These are phyloP conservation scores for Claviceps arundinis DNA, from an alignment of 2,329 filamentous ascomycete species.

Conservation along the genomic window DNA sequence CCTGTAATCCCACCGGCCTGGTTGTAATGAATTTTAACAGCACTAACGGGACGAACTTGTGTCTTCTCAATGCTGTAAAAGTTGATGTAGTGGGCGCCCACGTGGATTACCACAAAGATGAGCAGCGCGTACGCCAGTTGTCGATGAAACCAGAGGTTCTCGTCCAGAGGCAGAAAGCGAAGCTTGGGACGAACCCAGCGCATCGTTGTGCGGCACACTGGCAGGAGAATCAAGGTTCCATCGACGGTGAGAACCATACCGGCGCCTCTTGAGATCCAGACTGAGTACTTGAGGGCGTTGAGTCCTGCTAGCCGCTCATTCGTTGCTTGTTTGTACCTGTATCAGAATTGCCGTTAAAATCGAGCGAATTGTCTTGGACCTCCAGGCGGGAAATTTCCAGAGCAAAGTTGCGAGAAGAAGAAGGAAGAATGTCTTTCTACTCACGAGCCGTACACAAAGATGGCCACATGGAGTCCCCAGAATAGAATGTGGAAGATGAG, in stretches of 20 bases:
- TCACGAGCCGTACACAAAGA: constrained; percentile 83
- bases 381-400: too few species aligned
- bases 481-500: constrained; percentile 70
- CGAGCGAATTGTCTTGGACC: too few species aligned
- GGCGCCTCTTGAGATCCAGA: constrained; percentile 92
- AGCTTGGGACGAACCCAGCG: constrained; percentile 76
- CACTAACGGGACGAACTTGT: constrained; percentile 67
- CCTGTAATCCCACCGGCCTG: constrained; percentile 86
- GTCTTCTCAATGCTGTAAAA: constrained; percentile 90
- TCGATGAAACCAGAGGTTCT: constrained; percentile 92
- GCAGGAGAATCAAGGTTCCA: constrained; percentile 74
- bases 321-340: constrained; percentile 63
- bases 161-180: constrained; percentile 81
- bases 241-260: constrained; percentile 77
- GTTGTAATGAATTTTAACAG: constrained; percentile 82
- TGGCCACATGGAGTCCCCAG: constrained; percentile 60
- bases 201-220: constrained; percentile 87
- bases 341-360: neutral
- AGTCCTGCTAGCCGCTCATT: constrained; percentile 60
- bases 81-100: constrained; percentile 82
- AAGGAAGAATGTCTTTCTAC: constrained; percentile 15
- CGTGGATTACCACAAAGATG: constrained; percentile 68
- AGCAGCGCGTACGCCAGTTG: constrained; percentile 86
- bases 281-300: constrained; percentile 73
- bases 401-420: too few species aligned